Base-by-base conservation (phyloP, 179 eudicot species). In the Carnegiea gigantea region DNA sequence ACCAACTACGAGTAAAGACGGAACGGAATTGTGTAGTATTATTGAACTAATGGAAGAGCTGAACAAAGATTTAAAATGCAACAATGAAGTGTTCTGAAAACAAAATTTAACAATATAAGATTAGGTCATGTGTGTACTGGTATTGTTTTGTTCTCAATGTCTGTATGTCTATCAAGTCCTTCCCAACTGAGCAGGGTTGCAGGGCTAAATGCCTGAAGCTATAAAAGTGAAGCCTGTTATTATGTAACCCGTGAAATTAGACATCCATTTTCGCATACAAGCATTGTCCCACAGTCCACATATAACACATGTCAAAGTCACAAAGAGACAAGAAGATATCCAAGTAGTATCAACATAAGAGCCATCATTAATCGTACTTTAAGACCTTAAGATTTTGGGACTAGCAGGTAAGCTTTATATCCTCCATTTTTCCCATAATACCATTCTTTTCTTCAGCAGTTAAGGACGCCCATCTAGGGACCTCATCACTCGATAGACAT, bases 21-120 rank as follows among this genome's bases (percentile, higher is more conserved):
- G 36, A 65, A 78, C 44, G 46, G 67, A 13, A 76, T 17, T 40
- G 51, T 15, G 20, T 9, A 15, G 13, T 33, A 48, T 44, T 44
- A 73, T 62, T 57, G 23, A 73, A 28, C n/a, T 36, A 48, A 49
- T 5, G 4, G 14, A 60, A 74, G 72, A 54, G 68, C 51, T 21
- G 49, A 59, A n/a, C 54, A 76, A 76, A 62, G n/a, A 57, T 57
- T 57, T 43, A 26, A 53, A 43, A 54, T 59, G 36, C 81, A 23
- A 67, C 23, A 5, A 13, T 75, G 57, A 62, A 77, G 44, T 11
- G 6, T 38, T 49, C 26, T 36, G 9, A 20, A 23, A 51, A 49
- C 70, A 33, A 28, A 67, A 15, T 2, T 0, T 4, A 72, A 9
- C 11, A 72, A 43, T 20, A 20, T 11, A 72, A 40, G 26, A 38